These are phyloP conservation scores for Colletotrichum liriopes DNA, from an alignment of 2,329 filamentous ascomycete species.

Conservation along the genomic window DNA sequence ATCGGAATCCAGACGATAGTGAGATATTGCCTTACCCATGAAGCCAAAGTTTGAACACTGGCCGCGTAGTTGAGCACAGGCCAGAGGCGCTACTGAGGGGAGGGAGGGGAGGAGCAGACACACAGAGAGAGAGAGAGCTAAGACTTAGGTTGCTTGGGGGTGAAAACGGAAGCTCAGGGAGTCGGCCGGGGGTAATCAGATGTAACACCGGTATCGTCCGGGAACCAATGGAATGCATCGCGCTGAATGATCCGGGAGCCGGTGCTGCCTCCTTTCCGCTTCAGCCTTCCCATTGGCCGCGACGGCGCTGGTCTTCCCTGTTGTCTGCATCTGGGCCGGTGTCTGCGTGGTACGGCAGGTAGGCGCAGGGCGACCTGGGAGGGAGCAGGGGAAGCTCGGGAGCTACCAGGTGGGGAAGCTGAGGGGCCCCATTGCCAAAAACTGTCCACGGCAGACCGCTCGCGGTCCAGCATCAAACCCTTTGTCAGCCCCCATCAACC, in stretches of 20 bases:
- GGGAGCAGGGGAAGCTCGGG: slow-evolving; percentile 31
- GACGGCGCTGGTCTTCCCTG: slow-evolving; percentile 1
- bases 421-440: slow-evolving; percentile 21
- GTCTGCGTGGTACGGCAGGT: slow-evolving; percentile 21
- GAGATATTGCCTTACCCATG: not conserved
- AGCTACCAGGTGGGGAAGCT: slow-evolving; percentile 29
- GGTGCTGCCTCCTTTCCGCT: not conserved
- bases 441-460: not conserved
- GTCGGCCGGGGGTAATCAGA: slow-evolving; percentile 6
- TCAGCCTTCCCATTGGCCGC: not conserved
- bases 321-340: slow-evolving; percentile 9
- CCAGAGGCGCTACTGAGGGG: not conserved
- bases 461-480: not conserved
- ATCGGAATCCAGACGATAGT: slow-evolving; percentile 3
- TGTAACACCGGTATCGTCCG: slow-evolving; percentile 22
- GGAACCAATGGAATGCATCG: slow-evolving; percentile 22
- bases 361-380: slow-evolving; percentile 20
- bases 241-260: slow-evolving; percentile 17
- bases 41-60: not conserved
- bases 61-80: slow-evolving; percentile 30
- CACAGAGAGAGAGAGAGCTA: not conserved
- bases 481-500: not conserved
- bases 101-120: not conserved
- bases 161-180: not conserved
- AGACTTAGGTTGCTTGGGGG: not conserved